A percentile compares a stretch with the other conserved stretches of the same genome.
phyloP scores from a whole-genome alignment of 352 stramenopile genomes.

The Globisporangium carolinianum region DNA sequence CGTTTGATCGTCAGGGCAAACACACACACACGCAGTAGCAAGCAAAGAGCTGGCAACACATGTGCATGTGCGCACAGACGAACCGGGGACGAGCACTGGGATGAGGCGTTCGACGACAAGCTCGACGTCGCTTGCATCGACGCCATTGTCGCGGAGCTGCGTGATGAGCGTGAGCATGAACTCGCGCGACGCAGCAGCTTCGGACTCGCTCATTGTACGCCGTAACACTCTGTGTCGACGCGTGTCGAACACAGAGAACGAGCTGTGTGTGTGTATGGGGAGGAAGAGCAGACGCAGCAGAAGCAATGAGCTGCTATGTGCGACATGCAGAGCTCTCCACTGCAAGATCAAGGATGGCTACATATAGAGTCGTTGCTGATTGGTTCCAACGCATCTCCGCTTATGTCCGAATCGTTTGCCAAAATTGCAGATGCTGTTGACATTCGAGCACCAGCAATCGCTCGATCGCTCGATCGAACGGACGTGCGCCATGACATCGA shows the following conservation, averaged over 20 bases:
- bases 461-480: no score
- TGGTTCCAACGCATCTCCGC: neutral
- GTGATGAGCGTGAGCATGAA: constrained; percentile 36
- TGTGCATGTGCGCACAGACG: neutral
- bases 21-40: no score
- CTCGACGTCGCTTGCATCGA: constrained; percentile 31
- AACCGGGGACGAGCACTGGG: constrained; percentile 49
- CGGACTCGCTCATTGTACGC: constrained; percentile 13
- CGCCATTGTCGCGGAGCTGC: constrained; percentile 17
- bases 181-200: constrained; percentile 26
- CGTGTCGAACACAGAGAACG: no score
- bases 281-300: no score
- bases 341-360: neutral
- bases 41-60: no score
- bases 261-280: neutral
- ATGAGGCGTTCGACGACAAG: constrained; percentile 51
- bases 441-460: no score
- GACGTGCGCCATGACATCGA: neutral
- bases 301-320: no score
- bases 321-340: no score
- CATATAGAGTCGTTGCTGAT: neutral
- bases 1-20: neutral
- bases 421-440: no score
- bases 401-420: neutral
- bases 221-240: no score